Percentiles rank a stretch among this genome's conserved stretches.
phyloP scores from a whole-genome alignment of 805 yeast species.

The Barnettozyma sp. region DNA sequence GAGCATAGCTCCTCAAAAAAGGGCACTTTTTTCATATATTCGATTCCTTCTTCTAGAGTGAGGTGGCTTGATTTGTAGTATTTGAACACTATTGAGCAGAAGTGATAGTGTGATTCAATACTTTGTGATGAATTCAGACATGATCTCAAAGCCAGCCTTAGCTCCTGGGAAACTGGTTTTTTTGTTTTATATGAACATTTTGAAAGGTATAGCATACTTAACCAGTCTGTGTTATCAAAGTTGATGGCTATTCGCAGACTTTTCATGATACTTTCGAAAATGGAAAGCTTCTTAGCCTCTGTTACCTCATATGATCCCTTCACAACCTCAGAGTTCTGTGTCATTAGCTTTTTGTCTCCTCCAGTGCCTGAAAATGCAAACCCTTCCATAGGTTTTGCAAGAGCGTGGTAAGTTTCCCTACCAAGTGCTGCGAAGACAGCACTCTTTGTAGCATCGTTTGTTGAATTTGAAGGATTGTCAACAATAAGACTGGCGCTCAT shows the following conservation, averaged over 20 bases:
- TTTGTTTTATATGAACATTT: constrained; percentile 51
- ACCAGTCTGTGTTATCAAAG: constrained; percentile 50
- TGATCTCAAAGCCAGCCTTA: constrained; percentile 39
- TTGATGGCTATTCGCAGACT: constrained; percentile 43
- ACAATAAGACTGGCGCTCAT: constrained; percentile 55
- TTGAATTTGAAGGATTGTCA: constrained; percentile 15
- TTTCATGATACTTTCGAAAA: constrained; percentile 34
- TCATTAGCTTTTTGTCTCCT: constrained; percentile 21
- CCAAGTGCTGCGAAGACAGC: constrained; percentile 49
- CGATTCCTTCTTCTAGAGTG: constrained; percentile 33
- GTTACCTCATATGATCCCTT: constrained; percentile 7
- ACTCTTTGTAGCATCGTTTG: constrained; percentile 32
- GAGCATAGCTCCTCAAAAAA: constrained; percentile 17
- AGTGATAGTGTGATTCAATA: constrained; percentile 72
- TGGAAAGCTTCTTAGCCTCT: constrained; percentile 1
- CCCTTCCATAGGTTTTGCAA: constrained; percentile 55
- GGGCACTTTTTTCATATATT: constrained; percentile 21
- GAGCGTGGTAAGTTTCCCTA: constrained; percentile 40
- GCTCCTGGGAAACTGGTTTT: constrained; percentile 27
- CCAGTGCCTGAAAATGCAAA: constrained; percentile 40
- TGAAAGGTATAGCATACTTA: constrained; percentile 46
- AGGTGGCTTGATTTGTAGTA: constrained; percentile 36
- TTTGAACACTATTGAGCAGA: constrained; percentile 55
- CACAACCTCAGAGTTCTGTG: constrained; percentile 4
- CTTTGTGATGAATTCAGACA: constrained; percentile 34